A percentile compares a stretch with the other conserved stretches of the same genome.
Conservation (phyloP, 1,284 basidiomycete species). For the Sanghuangporus sanghuang region DNA sequence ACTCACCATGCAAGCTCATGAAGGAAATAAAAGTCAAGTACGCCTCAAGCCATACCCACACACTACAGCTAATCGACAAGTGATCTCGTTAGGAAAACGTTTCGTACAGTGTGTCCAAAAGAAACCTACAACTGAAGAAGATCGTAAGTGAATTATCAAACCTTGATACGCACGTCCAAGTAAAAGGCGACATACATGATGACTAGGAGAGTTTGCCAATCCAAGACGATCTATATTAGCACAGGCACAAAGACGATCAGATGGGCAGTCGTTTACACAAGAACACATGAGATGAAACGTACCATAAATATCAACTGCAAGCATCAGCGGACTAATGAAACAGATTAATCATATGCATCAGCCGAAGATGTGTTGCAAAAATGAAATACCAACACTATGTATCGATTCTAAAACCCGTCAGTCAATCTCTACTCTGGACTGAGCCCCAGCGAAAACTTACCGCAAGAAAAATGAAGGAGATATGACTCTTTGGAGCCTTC, state of each 20-base stretch:
- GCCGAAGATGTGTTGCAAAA: not conserved
- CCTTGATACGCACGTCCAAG: not conserved
- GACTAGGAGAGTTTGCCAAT: slow-evolving; percentile 5
- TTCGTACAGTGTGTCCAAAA: not conserved
- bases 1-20: slow-evolving; percentile 19
- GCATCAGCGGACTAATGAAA: slow-evolving; percentile 13
- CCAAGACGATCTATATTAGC: slow-evolving; percentile 13
- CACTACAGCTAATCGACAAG: slow-evolving; percentile 11
- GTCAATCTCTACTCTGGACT: not conserved
- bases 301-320: slow-evolving; percentile 18
- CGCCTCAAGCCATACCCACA: slow-evolving; percentile 18
- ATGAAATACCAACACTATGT: slow-evolving; percentile 12
- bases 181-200: slow-evolving; percentile 3
- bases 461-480: slow-evolving; percentile 14
- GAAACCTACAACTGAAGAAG: slow-evolving; percentile 12
- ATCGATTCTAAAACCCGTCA: slow-evolving; percentile 13
- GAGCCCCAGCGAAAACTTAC: not conserved
- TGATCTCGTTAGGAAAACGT: not conserved
- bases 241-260: not conserved
- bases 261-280: not conserved
- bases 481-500: slow-evolving; percentile 13
- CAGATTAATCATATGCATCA: not conserved
- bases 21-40: slow-evolving; percentile 16
- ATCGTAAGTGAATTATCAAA: not conserved
- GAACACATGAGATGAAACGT: not conserved